Evolutionary conservation across 345 rosid species (phyloP).

Genomic region (thale cress (Arabidopsis thaliana)): DNA sequence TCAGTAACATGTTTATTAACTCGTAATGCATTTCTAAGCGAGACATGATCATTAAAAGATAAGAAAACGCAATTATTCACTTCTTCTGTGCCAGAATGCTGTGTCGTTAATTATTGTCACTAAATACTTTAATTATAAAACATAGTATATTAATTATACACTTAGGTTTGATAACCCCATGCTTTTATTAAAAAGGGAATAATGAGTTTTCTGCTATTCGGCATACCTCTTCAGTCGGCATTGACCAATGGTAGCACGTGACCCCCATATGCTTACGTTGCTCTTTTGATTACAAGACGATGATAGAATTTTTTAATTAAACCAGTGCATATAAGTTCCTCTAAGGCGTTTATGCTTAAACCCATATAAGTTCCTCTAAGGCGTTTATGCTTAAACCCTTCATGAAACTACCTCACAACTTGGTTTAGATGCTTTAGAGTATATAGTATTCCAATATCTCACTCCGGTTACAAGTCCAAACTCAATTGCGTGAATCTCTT

Average conservation of each 20-base stretch:
- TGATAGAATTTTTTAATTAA: too few species aligned
- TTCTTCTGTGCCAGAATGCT: neutral
- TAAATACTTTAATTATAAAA: neutral
- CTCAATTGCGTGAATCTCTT: neutral
- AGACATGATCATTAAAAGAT: constrained; percentile 32
- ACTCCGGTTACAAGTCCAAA: neutral
- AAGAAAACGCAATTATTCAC: constrained; percentile 17
- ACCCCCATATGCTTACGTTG: constrained; percentile 32
- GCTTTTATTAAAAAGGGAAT: neutral
- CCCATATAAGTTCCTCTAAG: constrained; percentile 1
- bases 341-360: neutral
- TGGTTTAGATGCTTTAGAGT: neutral
- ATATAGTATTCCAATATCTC: neutral
- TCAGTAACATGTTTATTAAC: neutral
- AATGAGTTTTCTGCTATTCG: neutral
- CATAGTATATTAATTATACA: constrained; percentile 2
- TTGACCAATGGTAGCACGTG: constrained; percentile 33
- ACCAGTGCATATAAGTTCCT: neutral
- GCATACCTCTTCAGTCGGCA: constrained; percentile 8
- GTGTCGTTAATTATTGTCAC: neutral
- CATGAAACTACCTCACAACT: neutral
- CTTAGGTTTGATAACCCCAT: neutral
- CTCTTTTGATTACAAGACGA: neutral
- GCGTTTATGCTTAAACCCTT: neutral
- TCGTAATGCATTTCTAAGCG: constrained; percentile 27